phyloP scores from a whole-genome alignment of 2,329 filamentous ascomycete genomes.

The Metarhizium rileyi region DNA sequence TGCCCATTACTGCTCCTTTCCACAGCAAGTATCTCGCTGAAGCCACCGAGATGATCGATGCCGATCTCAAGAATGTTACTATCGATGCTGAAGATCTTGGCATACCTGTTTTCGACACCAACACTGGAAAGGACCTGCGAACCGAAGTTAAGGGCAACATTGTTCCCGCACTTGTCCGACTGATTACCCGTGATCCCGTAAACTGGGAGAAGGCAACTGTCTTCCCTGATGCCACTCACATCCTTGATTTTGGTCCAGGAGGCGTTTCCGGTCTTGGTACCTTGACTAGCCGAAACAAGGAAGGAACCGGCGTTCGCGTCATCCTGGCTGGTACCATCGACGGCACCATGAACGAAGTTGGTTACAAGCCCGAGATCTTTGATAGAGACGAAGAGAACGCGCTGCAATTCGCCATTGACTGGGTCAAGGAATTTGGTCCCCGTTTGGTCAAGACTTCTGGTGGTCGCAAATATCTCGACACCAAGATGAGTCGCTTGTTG shows the following conservation, averaged over 20 bases:
- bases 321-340: conserved; percentile 91
- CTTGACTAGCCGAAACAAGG: conserved; percentile 97
- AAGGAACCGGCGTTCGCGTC: conserved; percentile 92
- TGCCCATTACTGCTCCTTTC: conserved; percentile 96
- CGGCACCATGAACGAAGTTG: conserved; percentile 80
- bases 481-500: conserved; percentile 84
- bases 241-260: conserved; percentile 92
- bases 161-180: conserved; percentile 74
- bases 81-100: conserved; percentile 66
- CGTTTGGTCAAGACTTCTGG: conserved; percentile 80
- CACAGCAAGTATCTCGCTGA: conserved; percentile 89
- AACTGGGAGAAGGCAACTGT: conserved; percentile 94
- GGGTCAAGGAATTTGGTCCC: conserved; percentile 97
- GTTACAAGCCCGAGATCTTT: conserved; percentile 96
- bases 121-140: conserved; percentile 77
- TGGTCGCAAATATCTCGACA: conserved; percentile 88
- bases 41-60: conserved; percentile 72
- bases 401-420: conserved; percentile 89
- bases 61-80: conserved; percentile 74
- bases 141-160: conserved; percentile 63
- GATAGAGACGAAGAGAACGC: conserved; percentile 92
- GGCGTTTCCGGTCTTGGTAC: conserved; percentile 94
- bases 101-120: conserved; percentile 84
- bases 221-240: conserved; percentile 84
- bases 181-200: conserved; percentile 90